Percentiles rank a stretch among this genome's conserved stretches.
These are phyloP conservation scores for Dactylellina parvicollis DNA, from an alignment of 2,329 filamentous ascomycete species.

Conservation along the genomic window DNA sequence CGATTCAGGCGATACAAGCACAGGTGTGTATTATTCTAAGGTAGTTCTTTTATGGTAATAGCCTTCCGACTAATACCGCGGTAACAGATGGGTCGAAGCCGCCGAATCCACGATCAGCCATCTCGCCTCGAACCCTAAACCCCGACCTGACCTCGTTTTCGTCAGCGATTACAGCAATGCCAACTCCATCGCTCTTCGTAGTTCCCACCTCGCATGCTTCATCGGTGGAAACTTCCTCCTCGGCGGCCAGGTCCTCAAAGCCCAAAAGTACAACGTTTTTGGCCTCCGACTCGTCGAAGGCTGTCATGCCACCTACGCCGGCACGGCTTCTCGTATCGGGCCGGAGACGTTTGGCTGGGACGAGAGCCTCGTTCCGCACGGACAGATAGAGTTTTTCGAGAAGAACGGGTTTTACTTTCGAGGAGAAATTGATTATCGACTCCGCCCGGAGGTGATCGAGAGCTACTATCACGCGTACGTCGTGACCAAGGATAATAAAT, in stretches of 20 bases:
- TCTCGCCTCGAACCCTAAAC: constrained; percentile 74
- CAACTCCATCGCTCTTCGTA: constrained; percentile 63
- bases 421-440: constrained; percentile 69
- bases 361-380: constrained; percentile 64
- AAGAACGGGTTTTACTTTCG: constrained; percentile 76
- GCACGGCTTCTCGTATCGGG: constrained; percentile 76
- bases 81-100: constrained; percentile 71
- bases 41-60: not conserved
- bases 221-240: constrained; percentile 86
- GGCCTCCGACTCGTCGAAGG: constrained; percentile 76
- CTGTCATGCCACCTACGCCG: constrained; percentile 77
- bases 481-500: constrained; percentile 76
- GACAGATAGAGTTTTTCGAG: constrained; percentile 71
- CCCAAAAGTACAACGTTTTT: constrained; percentile 75
- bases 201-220: constrained; percentile 77
- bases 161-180: constrained; percentile 68
- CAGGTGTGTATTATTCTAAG: constrained; percentile 60
- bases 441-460: constrained; percentile 84
- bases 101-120: constrained; percentile 79
- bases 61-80: not conserved
- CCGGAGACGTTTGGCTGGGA: constrained; percentile 77
- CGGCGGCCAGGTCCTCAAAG: constrained; percentile 74
- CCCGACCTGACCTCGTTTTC: constrained; percentile 77
- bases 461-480: constrained; percentile 87
- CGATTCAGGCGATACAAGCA: constrained; percentile 75